Conservation (phyloP, 1,284 basidiomycete genomes). For the Ustilago esculenta region DNA sequence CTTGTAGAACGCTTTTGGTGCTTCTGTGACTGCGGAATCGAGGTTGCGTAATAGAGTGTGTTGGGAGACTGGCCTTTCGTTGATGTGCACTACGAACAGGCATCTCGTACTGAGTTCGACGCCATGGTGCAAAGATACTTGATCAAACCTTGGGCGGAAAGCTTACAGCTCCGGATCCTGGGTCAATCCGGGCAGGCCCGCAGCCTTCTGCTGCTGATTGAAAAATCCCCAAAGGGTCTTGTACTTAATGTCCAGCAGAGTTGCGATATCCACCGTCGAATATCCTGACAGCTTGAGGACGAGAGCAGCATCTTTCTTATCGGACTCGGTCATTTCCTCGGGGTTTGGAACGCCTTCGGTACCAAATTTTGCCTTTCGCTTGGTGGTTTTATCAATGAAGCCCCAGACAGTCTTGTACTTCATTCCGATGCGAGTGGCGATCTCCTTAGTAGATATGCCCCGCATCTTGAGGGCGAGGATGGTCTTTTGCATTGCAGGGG, state of each 20-base stretch:
- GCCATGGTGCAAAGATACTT: too few relatives aligned
- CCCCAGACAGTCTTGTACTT: constrained; percentile 22
- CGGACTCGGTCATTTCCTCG: constrained; percentile 2
- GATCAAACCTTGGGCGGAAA: neutral
- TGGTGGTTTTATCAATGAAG: constrained; percentile 5
- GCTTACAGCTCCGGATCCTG: constrained; percentile 8
- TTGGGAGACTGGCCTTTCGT: too few relatives aligned
- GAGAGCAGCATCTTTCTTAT: constrained; percentile 15
- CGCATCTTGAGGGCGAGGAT: constrained; percentile 16
- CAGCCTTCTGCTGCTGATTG: constrained; percentile 15
- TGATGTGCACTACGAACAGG: too few relatives aligned
- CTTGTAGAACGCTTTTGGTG: too few relatives aligned
- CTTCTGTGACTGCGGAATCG: neutral
- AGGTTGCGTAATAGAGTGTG: neutral
- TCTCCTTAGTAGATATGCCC: constrained; percentile 10
- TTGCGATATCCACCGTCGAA: constrained; percentile 16
- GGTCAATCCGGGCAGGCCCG: neutral
- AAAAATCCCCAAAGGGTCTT: constrained; percentile 15
- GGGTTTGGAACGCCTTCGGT: neutral
- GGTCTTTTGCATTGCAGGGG: neutral
- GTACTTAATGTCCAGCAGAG: constrained; percentile 26
- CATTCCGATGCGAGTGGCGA: constrained; percentile 2
- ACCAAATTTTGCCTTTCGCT: constrained; percentile 1
- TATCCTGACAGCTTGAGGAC: constrained; percentile 16
- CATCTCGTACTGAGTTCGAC: too few relatives aligned